A percentile compares a stretch with the other conserved stretches of the same genome.
Conservation (phyloP, 2,329 filamentous ascomycete genomes). For the Dothistroma septosporum region DNA sequence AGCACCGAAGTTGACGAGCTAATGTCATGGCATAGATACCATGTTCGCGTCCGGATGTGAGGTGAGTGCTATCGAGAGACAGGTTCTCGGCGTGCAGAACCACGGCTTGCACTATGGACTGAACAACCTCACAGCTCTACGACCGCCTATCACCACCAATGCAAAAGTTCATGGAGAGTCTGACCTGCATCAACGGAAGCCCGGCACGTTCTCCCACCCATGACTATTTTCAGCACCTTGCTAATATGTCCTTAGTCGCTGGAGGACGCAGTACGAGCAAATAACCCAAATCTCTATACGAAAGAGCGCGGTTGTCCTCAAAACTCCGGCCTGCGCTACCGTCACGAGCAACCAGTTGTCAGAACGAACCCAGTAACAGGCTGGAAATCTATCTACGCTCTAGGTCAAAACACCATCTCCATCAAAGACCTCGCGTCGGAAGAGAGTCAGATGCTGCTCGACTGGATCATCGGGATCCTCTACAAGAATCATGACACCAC, state of each 20-base stretch:
- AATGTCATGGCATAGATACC: constrained; percentile 41
- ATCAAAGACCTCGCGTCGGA: constrained; percentile 48
- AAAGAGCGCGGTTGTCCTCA: constrained; percentile 26
- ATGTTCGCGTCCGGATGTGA: constrained; percentile 67
- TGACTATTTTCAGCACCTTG: no score
- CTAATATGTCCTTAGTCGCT: no score
- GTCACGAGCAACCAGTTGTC: constrained; percentile 47
- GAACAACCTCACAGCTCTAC: constrained; percentile 41
- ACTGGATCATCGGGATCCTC: constrained; percentile 33
- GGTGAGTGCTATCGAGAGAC: constrained; percentile 5
- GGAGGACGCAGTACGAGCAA: constrained; percentile 13
- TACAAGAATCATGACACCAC: constrained; percentile 63
- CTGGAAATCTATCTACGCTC: constrained; percentile 58
- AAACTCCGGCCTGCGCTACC: constrained; percentile 17
- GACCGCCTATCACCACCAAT: constrained; percentile 57
- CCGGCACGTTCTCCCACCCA: neutral
- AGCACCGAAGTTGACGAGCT: no score
- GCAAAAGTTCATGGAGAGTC: constrained; percentile 54
- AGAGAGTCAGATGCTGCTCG: constrained; percentile 24
- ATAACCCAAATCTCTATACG: constrained; percentile 29
- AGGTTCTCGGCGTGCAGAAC: no score
- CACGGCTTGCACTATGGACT: no score
- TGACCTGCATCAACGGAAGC: constrained; percentile 50
- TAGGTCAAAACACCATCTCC: constrained; percentile 35
- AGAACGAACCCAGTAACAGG: constrained; percentile 59